Evolutionary conservation across 768 basidiomycete genomes (phyloP).

Genomic region (Suillus subalutaceus): DNA sequence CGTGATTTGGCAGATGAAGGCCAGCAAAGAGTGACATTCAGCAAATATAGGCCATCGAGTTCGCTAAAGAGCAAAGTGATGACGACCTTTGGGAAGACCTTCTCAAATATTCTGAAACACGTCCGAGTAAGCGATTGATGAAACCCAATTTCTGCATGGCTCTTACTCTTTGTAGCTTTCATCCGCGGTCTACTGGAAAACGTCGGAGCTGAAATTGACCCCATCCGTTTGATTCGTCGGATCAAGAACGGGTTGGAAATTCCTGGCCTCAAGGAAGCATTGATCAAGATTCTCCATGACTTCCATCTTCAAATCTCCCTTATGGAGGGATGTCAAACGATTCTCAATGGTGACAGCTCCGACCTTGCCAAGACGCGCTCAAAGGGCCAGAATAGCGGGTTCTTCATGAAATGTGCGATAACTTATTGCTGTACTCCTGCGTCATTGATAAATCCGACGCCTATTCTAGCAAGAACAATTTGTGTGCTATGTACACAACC

Average conservation of each 20-base stretch:
- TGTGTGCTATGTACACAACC: slow-evolving; percentile 72
- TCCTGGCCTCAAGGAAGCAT: slow-evolving; percentile 88
- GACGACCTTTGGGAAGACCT: slow-evolving; percentile 98
- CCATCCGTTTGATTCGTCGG: slow-evolving; percentile 89
- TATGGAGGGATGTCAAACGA: slow-evolving; percentile 88
- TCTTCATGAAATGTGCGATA: slow-evolving; percentile 72
- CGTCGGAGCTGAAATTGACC: slow-evolving; percentile 94
- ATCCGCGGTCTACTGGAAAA: slow-evolving; percentile 95
- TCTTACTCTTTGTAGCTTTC: slow-evolving; percentile 60
- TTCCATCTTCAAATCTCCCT: slow-evolving; percentile 94
- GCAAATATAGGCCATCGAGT: slow-evolving; percentile 82
- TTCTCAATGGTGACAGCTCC: slow-evolving; percentile 82
- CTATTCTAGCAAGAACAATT: slow-evolving; percentile 51
- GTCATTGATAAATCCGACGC: neutral
- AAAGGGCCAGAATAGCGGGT: slow-evolving; percentile 77
- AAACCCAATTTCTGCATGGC: neutral
- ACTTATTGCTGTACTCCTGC: neutral
- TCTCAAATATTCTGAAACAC: slow-evolving; percentile 89
- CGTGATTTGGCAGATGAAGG: slow-evolving; percentile 22
- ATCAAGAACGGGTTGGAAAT: slow-evolving; percentile 98
- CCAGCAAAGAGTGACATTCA: slow-evolving; percentile 5
- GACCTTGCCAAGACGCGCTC: slow-evolving; percentile 71
- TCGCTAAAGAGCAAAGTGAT: slow-evolving; percentile 96
- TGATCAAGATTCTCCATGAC: slow-evolving; percentile 97
- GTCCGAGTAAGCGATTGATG: slow-evolving; percentile 62